These are phyloP conservation scores for Chlamydomonas sphaeroides DNA, from an alignment of 139 green algal species.

Conservation along the genomic window DNA sequence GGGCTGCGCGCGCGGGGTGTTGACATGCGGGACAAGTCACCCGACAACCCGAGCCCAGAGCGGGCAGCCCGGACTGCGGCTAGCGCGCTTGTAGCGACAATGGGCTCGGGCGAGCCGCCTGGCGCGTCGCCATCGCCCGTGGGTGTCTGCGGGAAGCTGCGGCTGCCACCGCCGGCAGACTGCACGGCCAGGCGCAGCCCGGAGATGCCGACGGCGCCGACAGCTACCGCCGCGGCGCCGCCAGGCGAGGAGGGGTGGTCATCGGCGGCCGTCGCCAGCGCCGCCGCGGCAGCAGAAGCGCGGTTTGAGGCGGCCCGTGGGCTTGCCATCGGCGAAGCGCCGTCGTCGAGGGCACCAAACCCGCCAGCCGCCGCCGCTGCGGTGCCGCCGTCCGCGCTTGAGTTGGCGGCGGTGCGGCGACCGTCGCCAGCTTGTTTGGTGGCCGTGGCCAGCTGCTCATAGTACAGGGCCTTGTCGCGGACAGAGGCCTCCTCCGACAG, in stretches of 20 bases:
- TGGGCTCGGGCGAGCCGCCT: neutral
- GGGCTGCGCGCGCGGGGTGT: neutral
- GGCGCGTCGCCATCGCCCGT: neutral
- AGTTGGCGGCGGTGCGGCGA: neutral
- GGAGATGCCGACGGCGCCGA: constrained; percentile 3
- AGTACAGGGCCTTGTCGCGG: constrained; percentile 37
- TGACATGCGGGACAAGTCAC: constrained; percentile 7
- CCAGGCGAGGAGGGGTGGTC: neutral
- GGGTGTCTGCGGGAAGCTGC: neutral
- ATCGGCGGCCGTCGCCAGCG: neutral
- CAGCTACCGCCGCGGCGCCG: neutral
- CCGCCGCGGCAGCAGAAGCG: too few relatives aligned
- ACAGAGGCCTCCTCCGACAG: constrained; percentile 26
- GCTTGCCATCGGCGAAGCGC: neutral
- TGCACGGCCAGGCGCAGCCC: constrained; percentile 3
- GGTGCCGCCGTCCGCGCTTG: too few relatives aligned
- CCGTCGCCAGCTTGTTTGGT: neutral
- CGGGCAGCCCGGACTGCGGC: constrained; percentile 16
- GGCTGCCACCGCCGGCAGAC: neutral
- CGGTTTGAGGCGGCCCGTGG: too few relatives aligned
- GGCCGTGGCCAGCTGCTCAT: constrained; percentile 21
- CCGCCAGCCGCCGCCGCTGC: too few relatives aligned
- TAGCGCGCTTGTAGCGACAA: neutral
- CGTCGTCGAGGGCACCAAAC: too few relatives aligned
- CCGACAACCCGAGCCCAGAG: constrained; percentile 13